A percentile compares a stretch with the other conserved stretches of the same genome.
These are phyloP conservation scores for Ceratobasidium theobromae DNA, from an alignment of 1,284 basidiomycete species.

Conservation along the genomic window DNA sequence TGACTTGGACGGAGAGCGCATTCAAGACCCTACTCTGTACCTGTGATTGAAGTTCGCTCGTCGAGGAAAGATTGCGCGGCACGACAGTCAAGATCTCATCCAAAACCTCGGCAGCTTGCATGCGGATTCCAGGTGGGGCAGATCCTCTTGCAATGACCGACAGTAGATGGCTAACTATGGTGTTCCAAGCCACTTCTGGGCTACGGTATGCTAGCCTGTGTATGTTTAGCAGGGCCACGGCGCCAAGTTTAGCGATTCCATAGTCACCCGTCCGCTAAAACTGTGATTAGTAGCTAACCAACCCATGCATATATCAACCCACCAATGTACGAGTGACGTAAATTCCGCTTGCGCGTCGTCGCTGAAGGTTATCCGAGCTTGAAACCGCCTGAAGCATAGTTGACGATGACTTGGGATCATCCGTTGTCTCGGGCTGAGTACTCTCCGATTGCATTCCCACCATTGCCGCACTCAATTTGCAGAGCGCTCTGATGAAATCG, in stretches of 20 bases:
- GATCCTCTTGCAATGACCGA: conserved; percentile 65
- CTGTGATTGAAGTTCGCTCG: conserved; percentile 62
- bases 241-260: conserved; percentile 81
- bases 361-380: conserved; percentile 44
- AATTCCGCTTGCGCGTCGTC: conserved; percentile 81
- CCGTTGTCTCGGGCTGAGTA: conserved; percentile 30
- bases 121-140: conserved; percentile 76
- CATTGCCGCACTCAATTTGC: conserved; percentile 85
- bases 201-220: conserved; percentile 78
- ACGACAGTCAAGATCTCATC: conserved; percentile 77
- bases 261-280: conserved; percentile 75
- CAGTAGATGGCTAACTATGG: conserved; percentile 76
- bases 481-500: conserved; percentile 79
- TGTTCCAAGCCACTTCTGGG: conserved; percentile 83
- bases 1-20: conserved; percentile 78
- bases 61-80: conserved; percentile 61
- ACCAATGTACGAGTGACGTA: conserved; percentile 76
- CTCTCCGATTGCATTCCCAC: conserved; percentile 66
- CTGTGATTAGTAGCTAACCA: background rate
- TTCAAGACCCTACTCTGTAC: conserved; percentile 82
- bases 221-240: conserved; percentile 79
- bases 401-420: conserved; percentile 23
- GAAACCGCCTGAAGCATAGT: conserved; percentile 15
- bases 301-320: conserved; percentile 41
- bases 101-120: conserved; percentile 84